phyloP scores from a whole-genome alignment of 176 grass and related monocot genomes.

The Oryza glaberrima region DNA sequence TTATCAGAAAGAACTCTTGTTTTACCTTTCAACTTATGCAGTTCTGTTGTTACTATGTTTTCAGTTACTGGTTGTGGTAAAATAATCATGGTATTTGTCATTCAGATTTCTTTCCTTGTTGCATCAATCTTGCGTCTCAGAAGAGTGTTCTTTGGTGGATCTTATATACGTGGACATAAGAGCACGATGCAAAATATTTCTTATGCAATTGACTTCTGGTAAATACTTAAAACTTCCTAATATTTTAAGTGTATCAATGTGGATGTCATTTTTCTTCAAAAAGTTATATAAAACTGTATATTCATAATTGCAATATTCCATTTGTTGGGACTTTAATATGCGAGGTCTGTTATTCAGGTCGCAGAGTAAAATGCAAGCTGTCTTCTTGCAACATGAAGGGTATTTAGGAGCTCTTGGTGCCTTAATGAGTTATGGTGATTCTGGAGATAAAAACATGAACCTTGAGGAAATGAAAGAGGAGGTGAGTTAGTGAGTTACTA shows the following conservation, averaged over 20 bases:
- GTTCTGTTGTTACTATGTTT: constrained; percentile 14
- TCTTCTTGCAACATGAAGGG: constrained; percentile 93
- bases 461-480: constrained; percentile 47
- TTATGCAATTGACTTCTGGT: constrained; percentile 97
- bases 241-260: neutral
- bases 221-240: constrained; percentile 23
- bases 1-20: neutral
- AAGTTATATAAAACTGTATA: neutral
- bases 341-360: constrained; percentile 71
- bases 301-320: constrained; percentile 16
- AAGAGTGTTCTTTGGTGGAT: constrained; percentile 98
- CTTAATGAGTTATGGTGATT: constrained; percentile 76
- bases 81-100: constrained; percentile 23
- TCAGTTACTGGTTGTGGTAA: neutral
- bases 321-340: constrained; percentile 25
- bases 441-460: constrained; percentile 47
- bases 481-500: constrained; percentile 53
- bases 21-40: constrained; percentile 21
- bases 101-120: constrained; percentile 93
- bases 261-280: constrained; percentile 1
- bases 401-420: constrained; percentile 97
- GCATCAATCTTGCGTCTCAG: constrained; percentile 83
- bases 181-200: constrained; percentile 98
- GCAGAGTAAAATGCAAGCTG: constrained; percentile 92
- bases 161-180: constrained; percentile 91